Percentiles rank a stretch among this genome's conserved stretches.
These are phyloP conservation scores for Thraustochytrium sp. DNA, from an alignment of 352 stramenopile genomes.

Conservation along the genomic window DNA sequence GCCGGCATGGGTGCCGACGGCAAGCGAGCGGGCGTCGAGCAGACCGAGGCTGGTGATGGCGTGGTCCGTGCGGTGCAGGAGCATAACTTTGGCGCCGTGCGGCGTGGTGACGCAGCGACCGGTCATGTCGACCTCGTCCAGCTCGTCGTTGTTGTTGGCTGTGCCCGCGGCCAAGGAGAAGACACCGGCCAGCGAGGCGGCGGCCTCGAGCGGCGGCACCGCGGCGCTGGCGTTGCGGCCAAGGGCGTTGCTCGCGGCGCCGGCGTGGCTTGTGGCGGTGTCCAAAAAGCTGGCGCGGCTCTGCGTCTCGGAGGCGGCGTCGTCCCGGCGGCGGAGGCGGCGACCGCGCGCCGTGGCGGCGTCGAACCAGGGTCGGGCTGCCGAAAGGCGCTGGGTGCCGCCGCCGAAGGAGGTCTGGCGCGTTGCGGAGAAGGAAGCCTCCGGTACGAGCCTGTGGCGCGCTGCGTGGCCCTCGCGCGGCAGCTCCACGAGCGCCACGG, in stretches of 20 bases:
- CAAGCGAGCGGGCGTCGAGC: background rate
- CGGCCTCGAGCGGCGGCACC: too few relatives aligned
- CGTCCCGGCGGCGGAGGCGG: background rate
- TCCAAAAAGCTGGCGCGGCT: background rate
- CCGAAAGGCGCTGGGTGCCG: background rate
- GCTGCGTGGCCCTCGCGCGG: background rate
- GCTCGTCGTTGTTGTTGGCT: background rate
- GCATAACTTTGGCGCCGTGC: background rate
- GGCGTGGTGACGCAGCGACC: background rate
- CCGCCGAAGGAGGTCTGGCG: background rate
- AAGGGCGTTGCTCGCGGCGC: background rate
- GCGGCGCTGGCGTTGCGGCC: background rate
- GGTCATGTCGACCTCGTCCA: background rate
- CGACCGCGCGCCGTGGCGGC: background rate
- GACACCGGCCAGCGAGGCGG: background rate
- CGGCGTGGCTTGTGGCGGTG: background rate
- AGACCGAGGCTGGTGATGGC: background rate
- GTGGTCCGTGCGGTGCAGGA: background rate
- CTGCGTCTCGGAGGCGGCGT: background rate
- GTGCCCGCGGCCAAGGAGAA: background rate
- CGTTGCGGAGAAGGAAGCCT: background rate
- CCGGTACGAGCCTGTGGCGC: background rate
- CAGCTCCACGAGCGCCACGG: background rate
- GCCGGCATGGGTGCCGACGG: background rate
- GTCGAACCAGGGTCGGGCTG: background rate